Conservation (phyloP, 495 filamentous ascomycete species). For the Penicillium daleae region DNA sequence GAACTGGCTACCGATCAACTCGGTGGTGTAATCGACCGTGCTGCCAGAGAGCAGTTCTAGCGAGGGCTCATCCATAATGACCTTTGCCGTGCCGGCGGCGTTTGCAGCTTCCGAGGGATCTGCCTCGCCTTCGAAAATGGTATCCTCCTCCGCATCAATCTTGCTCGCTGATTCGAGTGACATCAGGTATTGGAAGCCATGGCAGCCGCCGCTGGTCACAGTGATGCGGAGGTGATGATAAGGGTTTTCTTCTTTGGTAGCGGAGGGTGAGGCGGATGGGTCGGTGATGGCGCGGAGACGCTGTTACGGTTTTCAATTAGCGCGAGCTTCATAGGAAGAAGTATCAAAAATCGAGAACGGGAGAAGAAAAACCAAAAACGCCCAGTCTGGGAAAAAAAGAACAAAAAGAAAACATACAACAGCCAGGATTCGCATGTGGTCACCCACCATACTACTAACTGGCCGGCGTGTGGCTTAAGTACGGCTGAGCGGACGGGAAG, state of each 20-base stretch:
- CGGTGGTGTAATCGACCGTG: constrained; percentile 93
- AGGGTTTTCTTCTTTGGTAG: constrained; percentile 73
- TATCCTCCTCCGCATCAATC: constrained; percentile 77
- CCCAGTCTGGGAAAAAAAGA: background rate
- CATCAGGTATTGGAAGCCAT: constrained; percentile 98
- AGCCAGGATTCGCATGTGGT: constrained; percentile 55
- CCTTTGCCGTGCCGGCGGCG: constrained; percentile 65
- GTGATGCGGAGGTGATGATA: constrained; percentile 83
- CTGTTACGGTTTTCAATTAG: constrained; percentile 38
- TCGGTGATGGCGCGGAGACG: constrained; percentile 68
- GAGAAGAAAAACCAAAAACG: constrained; percentile 18
- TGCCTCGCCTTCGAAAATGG: constrained; percentile 51
- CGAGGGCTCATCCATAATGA: constrained; percentile 87
- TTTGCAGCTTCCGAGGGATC: constrained; percentile 30
- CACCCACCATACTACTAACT: constrained; percentile 57
- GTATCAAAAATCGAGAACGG: constrained; percentile 19
- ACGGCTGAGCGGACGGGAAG: constrained; percentile 56
- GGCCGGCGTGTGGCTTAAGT: constrained; percentile 55
- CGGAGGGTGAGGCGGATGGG: constrained; percentile 45
- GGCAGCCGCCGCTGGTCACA: constrained; percentile 91
- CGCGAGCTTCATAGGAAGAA: constrained; percentile 7
- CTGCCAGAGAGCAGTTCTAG: constrained; percentile 89
- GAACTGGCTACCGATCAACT: constrained; percentile 97
- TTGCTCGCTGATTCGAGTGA: constrained; percentile 66
- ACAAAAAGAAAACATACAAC: constrained; percentile 48